Evolutionary conservation across 2,329 filamentous ascomycete genomes (phyloP).

Genomic region (Didymella keratinophila): DNA sequence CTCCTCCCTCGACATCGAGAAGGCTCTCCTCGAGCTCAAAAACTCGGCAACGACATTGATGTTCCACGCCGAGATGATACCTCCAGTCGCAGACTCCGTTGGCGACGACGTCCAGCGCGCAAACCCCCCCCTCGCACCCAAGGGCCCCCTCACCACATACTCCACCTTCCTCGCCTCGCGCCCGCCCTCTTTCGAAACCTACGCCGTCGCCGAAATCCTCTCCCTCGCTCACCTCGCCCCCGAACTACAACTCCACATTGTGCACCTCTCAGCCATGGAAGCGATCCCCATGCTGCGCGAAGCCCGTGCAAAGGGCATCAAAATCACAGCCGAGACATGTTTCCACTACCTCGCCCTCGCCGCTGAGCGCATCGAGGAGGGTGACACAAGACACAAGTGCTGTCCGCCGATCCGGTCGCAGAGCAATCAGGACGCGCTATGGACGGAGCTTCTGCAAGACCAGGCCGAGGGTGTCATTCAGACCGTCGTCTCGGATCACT

Average conservation of each 20-base stretch:
- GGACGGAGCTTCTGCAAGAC: slow-evolving; percentile 73
- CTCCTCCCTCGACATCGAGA: slow-evolving; percentile 77
- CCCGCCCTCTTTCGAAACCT: slow-evolving; percentile 88
- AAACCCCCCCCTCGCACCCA: slow-evolving; percentile 72
- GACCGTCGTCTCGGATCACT: slow-evolving; percentile 95
- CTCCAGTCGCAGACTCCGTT: slow-evolving; percentile 81
- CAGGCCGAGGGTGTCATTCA: slow-evolving; percentile 77
- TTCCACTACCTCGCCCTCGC: slow-evolving; percentile 92
- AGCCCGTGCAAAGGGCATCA: slow-evolving; percentile 75
- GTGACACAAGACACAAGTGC: slow-evolving; percentile 93
- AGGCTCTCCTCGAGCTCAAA: slow-evolving; percentile 82
- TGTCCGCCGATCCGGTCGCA: slow-evolving; percentile 88
- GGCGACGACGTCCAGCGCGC: slow-evolving; percentile 78
- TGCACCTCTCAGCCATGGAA: slow-evolving; percentile 89
- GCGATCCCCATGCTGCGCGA: slow-evolving; percentile 81
- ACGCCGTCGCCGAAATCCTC: slow-evolving; percentile 86
- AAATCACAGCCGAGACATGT: slow-evolving; percentile 93
- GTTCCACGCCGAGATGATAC: slow-evolving; percentile 99
- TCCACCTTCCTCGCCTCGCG: slow-evolving; percentile 91
- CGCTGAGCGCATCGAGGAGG: slow-evolving; percentile 80
- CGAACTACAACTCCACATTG: slow-evolving; percentile 86
- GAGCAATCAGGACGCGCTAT: slow-evolving; percentile 83
- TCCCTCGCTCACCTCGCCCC: slow-evolving; percentile 82
- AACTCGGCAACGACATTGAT: slow-evolving; percentile 88
- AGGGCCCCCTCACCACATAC: slow-evolving; percentile 78